A percentile compares a stretch with the other conserved stretches of the same genome.
These are phyloP conservation scores for Cystofilobasidium capitatum DNA, from an alignment of 768 basidiomycete species.

Conservation along the genomic window DNA sequence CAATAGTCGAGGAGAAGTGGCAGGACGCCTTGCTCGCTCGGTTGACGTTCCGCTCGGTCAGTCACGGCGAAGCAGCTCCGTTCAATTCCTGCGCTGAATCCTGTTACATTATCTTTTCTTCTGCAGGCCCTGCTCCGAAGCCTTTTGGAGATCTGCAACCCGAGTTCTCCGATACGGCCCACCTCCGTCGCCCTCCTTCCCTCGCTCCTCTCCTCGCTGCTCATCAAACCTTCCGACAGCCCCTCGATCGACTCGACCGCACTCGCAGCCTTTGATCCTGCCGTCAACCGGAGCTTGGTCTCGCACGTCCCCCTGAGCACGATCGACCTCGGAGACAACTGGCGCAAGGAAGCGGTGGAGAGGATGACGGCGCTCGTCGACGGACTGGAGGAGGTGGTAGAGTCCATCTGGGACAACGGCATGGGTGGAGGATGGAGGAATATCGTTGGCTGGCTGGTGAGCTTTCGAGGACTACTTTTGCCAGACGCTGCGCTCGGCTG, in stretches of 20 bases:
- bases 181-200: slow-evolving; percentile 3
- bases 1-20: slow-evolving; percentile 27
- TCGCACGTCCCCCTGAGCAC: slow-evolving; percentile 37
- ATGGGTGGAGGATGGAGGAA: neutral
- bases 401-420: slow-evolving; percentile 4
- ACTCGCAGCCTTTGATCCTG: slow-evolving; percentile 31
- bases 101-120: neutral
- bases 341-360: slow-evolving; percentile 22
- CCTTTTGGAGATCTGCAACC: slow-evolving; percentile 24
- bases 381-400: slow-evolving; percentile 25
- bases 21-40: slow-evolving; percentile 28
- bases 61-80: slow-evolving; percentile 3
- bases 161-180: neutral
- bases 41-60: slow-evolving; percentile 32
- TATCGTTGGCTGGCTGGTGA: neutral
- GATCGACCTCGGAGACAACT: slow-evolving; percentile 24
- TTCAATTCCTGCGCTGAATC: neutral
- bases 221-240: neutral
- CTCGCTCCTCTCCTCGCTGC: slow-evolving; percentile 6
- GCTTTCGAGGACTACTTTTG: neutral
- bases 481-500: neutral
- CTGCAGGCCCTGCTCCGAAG: slow-evolving; percentile 27
- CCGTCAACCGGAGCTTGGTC: slow-evolving; percentile 31
- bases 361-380: slow-evolving; percentile 26
- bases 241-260: slow-evolving; percentile 25